These are phyloP conservation scores for Euphorbia peplus DNA, from an alignment of 345 rosid genomes.

Conservation along the genomic window DNA sequence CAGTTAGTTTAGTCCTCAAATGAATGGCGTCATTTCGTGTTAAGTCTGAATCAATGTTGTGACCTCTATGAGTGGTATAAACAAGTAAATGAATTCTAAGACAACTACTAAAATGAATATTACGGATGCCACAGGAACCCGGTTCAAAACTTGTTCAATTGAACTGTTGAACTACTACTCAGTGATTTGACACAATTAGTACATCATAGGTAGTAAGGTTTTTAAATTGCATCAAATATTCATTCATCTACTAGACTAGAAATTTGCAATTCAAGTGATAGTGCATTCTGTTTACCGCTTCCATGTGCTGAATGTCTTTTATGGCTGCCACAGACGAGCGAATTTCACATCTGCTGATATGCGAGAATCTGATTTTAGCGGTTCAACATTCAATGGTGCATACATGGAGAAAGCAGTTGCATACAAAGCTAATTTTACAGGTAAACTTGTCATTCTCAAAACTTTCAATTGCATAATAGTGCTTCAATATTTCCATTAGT, in stretches of 20 bases:
- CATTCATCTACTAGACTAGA: neutral
- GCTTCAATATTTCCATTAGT: neutral
- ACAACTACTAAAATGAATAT: neutral
- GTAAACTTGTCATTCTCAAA: constrained; percentile 24
- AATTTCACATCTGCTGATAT: constrained; percentile 94
- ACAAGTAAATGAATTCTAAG: neutral
- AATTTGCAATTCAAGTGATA: neutral
- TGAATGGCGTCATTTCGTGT: neutral
- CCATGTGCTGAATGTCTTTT: constrained; percentile 17
- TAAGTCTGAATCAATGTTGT: neutral
- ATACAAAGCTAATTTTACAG: constrained; percentile 84
- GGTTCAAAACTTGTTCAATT: neutral
- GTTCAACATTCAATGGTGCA: constrained; percentile 92
- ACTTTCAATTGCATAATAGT: neutral
- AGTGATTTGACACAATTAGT: neutral
- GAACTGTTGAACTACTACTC: neutral
- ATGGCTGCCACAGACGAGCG: constrained; percentile 70
- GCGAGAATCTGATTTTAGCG: constrained; percentile 94
- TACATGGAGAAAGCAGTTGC: constrained; percentile 97
- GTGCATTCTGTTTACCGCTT: no score
- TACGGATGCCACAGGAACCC: neutral
- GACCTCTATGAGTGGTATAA: neutral
- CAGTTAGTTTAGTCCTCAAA: no score
- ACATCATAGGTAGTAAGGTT: neutral
- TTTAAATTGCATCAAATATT: neutral